Evolutionary conservation across 495 filamentous ascomycete genomes (phyloP), one percentile per base, ranked within the genome.

Genomic region (Hypomontagnella submonticulosa): DNA sequence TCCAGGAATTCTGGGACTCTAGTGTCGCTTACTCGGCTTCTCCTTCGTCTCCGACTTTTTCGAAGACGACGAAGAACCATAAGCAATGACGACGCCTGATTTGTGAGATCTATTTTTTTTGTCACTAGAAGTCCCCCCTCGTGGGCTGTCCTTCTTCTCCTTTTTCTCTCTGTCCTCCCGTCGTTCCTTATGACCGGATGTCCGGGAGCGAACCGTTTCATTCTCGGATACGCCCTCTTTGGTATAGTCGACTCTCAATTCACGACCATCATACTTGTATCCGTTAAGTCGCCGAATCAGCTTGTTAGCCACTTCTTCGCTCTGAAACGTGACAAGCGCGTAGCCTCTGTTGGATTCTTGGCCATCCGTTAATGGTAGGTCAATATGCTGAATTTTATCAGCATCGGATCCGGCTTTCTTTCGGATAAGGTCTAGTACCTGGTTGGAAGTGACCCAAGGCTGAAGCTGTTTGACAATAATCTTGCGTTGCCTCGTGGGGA

Each of bases 401-500:
- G 68, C 62, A 53, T 63, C 68, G 32, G 63, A 61, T 41, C 71
- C 71, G 49, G 71, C 57, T 51, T 67, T 71, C 19, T 62, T 64
- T 52, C 65, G 57, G 42, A 73, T 69, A 18, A 73, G 71, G 9
- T 71, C 71, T 66, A 65, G 67, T 48, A 73, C 60, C 40, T 73
- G 71, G 47, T 64, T 59, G 53, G 66, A 47, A 33, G 36, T 71
- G n/a, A 38, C 33, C 64, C 57, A 69, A 19, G 71, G 71, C 15
- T 73, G 71, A 37, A 73, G 64, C 36, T 73, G 71, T 48, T 70
- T 70, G 30, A 73, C 61, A n/a, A 71, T 71, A 19, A 73, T 69
- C 20, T 71, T 73, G 34, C 71, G 71, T 27, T 65, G 66, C 40
- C 43, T 73, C 4, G 64, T 66, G 1, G 61, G 42, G 19, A 71